A percentile compares a stretch with the other conserved stretches of the same genome.
These are phyloP conservation scores for Dictyostelium intermedium DNA, from an alignment of 78 protist genomes.

Conservation along the genomic window DNA sequence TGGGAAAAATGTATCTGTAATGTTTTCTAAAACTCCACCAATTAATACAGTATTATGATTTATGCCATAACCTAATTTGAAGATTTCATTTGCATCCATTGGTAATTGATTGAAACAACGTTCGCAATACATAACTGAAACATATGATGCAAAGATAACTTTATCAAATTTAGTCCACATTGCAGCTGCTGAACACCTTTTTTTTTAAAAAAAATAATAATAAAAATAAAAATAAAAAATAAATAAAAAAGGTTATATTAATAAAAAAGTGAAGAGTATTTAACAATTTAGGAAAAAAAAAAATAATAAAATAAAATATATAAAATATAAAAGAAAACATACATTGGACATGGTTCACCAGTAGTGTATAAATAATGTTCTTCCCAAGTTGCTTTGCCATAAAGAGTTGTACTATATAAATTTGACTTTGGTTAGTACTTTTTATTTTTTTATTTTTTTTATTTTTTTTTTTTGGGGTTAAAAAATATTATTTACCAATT, in stretches of 20 bases:
- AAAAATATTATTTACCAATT: conserved; percentile 3
- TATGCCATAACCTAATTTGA: conserved; percentile 31
- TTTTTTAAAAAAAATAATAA: background rate
- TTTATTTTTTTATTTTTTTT: too few species aligned
- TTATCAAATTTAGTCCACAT: conserved; percentile 20
- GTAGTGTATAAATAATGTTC: conserved; percentile 35
- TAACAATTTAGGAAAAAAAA: too few species aligned
- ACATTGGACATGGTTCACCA: conserved; percentile 67
- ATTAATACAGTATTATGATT: background rate
- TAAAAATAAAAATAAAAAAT: background rate
- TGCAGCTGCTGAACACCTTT: background rate
- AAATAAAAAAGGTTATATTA: background rate
- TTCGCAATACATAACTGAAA: conserved; percentile 45
- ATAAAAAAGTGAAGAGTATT: too few species aligned
- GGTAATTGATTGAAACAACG: conserved; percentile 61
- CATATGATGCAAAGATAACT: conserved; percentile 34
- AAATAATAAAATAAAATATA: background rate
- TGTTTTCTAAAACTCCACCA: conserved; percentile 25
- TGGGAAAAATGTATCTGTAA: conserved; percentile 8
- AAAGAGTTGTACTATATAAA: background rate
- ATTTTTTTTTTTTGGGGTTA: too few species aligned
- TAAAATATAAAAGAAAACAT: background rate
- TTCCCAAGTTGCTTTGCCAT: conserved; percentile 9
- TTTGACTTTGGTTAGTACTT: background rate
- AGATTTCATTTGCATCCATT: conserved; percentile 25